phyloP scores from a whole-genome alignment of 2,329 filamentous ascomycete genomes.

The Aspergillus pseudonomiae region DNA sequence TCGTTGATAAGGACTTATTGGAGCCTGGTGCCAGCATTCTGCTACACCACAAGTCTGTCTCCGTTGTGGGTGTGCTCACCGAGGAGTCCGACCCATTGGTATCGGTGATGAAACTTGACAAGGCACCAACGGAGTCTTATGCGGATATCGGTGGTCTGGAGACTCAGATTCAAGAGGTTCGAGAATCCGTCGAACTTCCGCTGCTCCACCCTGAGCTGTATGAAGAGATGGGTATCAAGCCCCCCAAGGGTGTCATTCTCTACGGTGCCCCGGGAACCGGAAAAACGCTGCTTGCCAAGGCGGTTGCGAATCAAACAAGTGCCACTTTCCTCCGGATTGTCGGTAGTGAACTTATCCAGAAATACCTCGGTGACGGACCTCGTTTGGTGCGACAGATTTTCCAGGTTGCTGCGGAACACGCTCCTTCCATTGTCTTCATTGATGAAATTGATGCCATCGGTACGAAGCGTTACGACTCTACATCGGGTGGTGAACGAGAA shows the following conservation, averaged over 20 bases:
- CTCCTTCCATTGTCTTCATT: slow-evolving; percentile 97
- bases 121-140: slow-evolving; percentile 96
- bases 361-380: slow-evolving; percentile 95
- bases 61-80: slow-evolving; percentile 94
- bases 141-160: slow-evolving; percentile 98
- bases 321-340: slow-evolving; percentile 97
- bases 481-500: slow-evolving; percentile 93
- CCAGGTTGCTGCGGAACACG: slow-evolving; percentile 89
- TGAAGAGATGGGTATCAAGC: slow-evolving; percentile 99
- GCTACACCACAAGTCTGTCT: slow-evolving; percentile 96
- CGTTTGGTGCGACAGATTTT: slow-evolving; percentile 91
- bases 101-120: slow-evolving; percentile 99
- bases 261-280: slow-evolving; percentile 97
- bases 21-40: slow-evolving; percentile 95
- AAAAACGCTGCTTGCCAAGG: slow-evolving; percentile 94
- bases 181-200: slow-evolving; percentile 94
- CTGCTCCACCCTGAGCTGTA: slow-evolving; percentile 95
- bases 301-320: slow-evolving; percentile 97
- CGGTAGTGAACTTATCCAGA: slow-evolving; percentile 95
- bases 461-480: slow-evolving; percentile 97
- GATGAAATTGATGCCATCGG: slow-evolving; percentile 99
- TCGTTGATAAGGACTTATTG: slow-evolving; percentile 97
- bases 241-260: slow-evolving; percentile 97
- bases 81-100: slow-evolving; percentile 95
- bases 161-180: slow-evolving; percentile 92